These are phyloP conservation scores for Suillus occidentalis DNA, from an alignment of 768 basidiomycete genomes.

Conservation along the genomic window DNA sequence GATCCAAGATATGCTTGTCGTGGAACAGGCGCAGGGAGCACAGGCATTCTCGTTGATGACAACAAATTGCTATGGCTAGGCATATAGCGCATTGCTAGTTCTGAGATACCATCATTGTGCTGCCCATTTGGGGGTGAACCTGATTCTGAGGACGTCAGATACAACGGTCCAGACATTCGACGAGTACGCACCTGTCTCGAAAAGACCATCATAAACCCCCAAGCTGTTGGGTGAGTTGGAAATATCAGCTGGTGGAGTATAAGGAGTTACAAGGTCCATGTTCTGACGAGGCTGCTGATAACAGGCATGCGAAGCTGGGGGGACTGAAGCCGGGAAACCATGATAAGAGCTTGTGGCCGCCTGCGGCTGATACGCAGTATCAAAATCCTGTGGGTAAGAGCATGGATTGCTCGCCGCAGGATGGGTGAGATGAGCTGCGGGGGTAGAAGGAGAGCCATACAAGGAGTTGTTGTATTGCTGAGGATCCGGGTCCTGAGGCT, in stretches of 20 bases:
- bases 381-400: constrained; percentile 26
- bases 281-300: constrained; percentile 24
- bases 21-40: constrained; percentile 33
- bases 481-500: constrained; percentile 27
- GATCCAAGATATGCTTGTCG: constrained; percentile 32
- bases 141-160: neutral
- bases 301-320: constrained; percentile 17
- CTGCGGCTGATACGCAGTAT: constrained; percentile 23
- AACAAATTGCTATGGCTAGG: constrained; percentile 18
- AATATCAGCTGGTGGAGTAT: constrained; percentile 22
- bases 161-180: neutral
- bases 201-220: constrained; percentile 21
- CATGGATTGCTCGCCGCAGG: constrained; percentile 16
- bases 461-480: constrained; percentile 18
- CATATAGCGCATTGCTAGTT: constrained; percentile 26
- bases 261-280: no score
- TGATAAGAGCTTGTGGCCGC: constrained; percentile 25
- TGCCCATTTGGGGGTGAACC: neutral
- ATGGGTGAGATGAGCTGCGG: constrained; percentile 16
- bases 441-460: constrained; percentile 12
- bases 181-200: constrained; percentile 31
- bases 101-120: neutral
- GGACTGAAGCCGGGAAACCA: constrained; percentile 18
- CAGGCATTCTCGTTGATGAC: constrained; percentile 22
- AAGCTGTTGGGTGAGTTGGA: constrained; percentile 23